Evolutionary conservation across 768 basidiomycete species (phyloP).

Genomic region (Mycena rosella): DNA sequence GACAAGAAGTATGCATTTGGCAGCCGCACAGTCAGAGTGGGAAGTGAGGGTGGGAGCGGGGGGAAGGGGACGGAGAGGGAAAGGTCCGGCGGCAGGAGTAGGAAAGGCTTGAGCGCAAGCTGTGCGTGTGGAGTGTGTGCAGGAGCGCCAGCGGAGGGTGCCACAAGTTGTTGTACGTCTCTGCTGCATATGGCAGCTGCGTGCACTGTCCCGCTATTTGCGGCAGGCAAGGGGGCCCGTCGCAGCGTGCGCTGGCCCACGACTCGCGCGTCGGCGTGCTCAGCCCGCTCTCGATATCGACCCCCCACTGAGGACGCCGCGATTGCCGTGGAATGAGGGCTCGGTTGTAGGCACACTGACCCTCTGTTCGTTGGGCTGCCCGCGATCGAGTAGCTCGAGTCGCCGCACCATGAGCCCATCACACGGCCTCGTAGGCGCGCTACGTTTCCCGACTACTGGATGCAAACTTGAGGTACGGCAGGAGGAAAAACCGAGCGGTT

Average conservation of each 20-base stretch:
- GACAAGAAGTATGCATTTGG: too few relatives aligned
- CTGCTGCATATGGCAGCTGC: too few relatives aligned
- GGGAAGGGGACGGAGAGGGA: too few relatives aligned
- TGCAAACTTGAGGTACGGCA: slow-evolving; percentile 44
- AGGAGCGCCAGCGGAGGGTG: slow-evolving; percentile 65
- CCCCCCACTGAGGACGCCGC: slow-evolving; percentile 69
- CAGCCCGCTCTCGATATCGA: slow-evolving; percentile 77
- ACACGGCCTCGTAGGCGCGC: slow-evolving; percentile 87
- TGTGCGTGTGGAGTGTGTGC: too few relatives aligned
- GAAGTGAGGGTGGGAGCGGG: too few relatives aligned
- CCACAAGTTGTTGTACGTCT: slow-evolving; percentile 33
- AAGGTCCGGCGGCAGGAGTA: too few relatives aligned
- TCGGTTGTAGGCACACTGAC: slow-evolving; percentile 66
- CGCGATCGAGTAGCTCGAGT: slow-evolving; percentile 63
- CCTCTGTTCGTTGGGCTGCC: slow-evolving; percentile 67
- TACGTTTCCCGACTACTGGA: slow-evolving; percentile 74
- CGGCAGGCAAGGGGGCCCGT: slow-evolving; percentile 31
- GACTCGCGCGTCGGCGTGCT: slow-evolving; percentile 56
- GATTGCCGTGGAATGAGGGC: slow-evolving; percentile 49
- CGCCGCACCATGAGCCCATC: slow-evolving; percentile 76
- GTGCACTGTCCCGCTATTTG: slow-evolving; percentile 48
- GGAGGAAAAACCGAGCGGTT: slow-evolving; percentile 54
- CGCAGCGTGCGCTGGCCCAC: slow-evolving; percentile 55
- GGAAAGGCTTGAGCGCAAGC: too few relatives aligned
- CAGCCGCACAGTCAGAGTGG: too few relatives aligned